Base-by-base conservation (phyloP, 371 early-diverging fungal species). In the Rhizopus arrhizus region DNA sequence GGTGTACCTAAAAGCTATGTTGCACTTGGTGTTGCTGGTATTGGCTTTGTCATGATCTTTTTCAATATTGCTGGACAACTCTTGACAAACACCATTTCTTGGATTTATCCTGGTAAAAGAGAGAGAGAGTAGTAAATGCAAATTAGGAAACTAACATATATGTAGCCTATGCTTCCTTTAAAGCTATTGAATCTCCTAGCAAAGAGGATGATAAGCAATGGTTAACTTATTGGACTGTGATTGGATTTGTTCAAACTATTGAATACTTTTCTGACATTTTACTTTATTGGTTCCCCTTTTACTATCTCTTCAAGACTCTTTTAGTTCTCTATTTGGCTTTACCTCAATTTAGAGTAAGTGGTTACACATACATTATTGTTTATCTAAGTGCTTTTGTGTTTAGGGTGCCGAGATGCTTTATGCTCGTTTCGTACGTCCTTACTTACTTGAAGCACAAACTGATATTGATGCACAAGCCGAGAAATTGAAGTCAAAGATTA, bases 281-380 rank as follows among this genome's bases (percentile, higher is more conserved):
- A 12, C 77, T 92, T 54, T 90, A 89, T 81, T 96, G 95, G 95
- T 73, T 94, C 71, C 94, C 95, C 52, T 91, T 97, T 78, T 98
- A 95, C 83, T 96, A 91, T 75, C 71, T 89, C 59, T 82, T 95
- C 85, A 98, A 98, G 86, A 89, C 95, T 15, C 69, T 83, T 11
- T 77, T 94, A 59, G 77, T 96, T 64, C 72, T 95, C 52, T 98
- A 90, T 87, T 85, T 96, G 40, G 74, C 87, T 70, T 65, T 90
- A 58, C 95, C 95, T 61, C 83, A 85, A 64, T 89, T 89, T 70
- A 68, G 83, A 65, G 91, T 90, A 82, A 70, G 84, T 70, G 12
- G 33, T 46, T 38, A 43, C 52, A 31, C 47, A 48, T 45, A 36
- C 13, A 31, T n/a, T 35, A 10, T 31, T 35, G 52, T 12, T 22